phyloP scores from a whole-genome alignment of 345 rosid genomes.

The Syzygium aromaticum region DNA sequence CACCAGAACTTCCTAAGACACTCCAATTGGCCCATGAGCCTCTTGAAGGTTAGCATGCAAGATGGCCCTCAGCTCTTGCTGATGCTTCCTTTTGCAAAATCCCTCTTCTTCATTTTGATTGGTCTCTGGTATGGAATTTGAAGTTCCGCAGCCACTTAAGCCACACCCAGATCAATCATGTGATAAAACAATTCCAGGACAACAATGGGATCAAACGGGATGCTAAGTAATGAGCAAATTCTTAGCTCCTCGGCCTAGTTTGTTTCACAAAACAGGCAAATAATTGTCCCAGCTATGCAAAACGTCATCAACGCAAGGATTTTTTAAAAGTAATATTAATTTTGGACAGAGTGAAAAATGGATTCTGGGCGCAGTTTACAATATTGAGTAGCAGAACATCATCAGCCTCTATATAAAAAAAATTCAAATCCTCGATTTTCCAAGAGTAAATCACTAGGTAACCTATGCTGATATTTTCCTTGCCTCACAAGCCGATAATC shows the following conservation, averaged over 20 bases:
- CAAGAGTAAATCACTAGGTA: too few relatives aligned
- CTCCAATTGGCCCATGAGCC: neutral
- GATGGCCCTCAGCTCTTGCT: rapidly evolving
- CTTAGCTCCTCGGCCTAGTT: neutral
- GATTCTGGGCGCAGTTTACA: too few relatives aligned
- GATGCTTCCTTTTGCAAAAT: rapidly evolving
- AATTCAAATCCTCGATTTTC: too few relatives aligned
- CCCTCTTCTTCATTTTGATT: neutral
- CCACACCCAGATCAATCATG: neutral
- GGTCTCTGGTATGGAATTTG: rapidly evolving
- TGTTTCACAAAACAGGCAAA: neutral
- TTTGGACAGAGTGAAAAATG: too few relatives aligned
- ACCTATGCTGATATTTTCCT: too few relatives aligned
- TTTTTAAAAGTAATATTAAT: too few relatives aligned
- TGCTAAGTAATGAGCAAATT: rapidly evolving
- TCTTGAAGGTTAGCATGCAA: neutral
- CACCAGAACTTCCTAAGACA: neutral
- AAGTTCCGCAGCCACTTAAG: neutral
- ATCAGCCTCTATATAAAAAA: too few relatives aligned
- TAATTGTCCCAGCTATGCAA: neutral
- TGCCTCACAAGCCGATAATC: too few relatives aligned
- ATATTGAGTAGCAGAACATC: too few relatives aligned
- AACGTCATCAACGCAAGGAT: neutral
- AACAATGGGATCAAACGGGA: neutral
- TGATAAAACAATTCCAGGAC: neutral